Evolutionary conservation across 2,329 filamentous ascomycete species (phyloP).

Genomic region (Hortaea werneckii): DNA sequence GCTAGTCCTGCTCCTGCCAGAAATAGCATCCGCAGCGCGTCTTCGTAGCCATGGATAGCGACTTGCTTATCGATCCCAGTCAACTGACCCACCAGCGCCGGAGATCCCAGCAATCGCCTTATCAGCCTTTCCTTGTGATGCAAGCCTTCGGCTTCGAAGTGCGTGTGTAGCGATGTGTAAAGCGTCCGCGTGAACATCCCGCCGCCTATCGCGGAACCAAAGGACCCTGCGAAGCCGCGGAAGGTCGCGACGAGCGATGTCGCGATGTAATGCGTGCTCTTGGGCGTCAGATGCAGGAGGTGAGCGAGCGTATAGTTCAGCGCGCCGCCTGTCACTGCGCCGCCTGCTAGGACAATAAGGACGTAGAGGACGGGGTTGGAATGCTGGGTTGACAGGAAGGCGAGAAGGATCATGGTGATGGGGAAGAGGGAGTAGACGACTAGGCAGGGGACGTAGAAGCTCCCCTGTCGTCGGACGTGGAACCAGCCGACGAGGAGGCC

Average conservation of each 20-base stretch:
- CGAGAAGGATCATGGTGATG: slow-evolving; percentile 47
- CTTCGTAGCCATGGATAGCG: slow-evolving; percentile 45
- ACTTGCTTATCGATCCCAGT: slow-evolving; percentile 40
- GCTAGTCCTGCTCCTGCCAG: slow-evolving; percentile 42
- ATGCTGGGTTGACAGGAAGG: slow-evolving; percentile 43
- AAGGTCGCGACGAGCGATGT: slow-evolving; percentile 70
- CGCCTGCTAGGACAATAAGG: slow-evolving; percentile 56
- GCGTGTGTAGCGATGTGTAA: slow-evolving; percentile 42
- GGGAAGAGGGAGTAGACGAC: slow-evolving; percentile 54
- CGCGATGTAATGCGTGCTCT: slow-evolving; percentile 61
- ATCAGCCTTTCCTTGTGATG: slow-evolving; percentile 37
- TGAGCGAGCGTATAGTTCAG: slow-evolving; percentile 78
- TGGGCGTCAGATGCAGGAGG: slow-evolving; percentile 59
- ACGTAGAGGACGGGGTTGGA: slow-evolving; percentile 48
- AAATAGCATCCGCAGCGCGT: slow-evolving; percentile 45
- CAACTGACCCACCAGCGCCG: slow-evolving; percentile 43
- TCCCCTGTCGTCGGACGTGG: slow-evolving; percentile 62
- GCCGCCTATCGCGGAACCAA: slow-evolving; percentile 69
- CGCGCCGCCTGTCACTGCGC: slow-evolving; percentile 59
- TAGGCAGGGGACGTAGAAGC: slow-evolving; percentile 50
- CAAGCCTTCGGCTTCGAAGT: slow-evolving; percentile 42
- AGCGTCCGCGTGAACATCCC: slow-evolving; percentile 61
- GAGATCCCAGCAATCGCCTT: slow-evolving; percentile 48
- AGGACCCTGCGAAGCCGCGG: slow-evolving; percentile 69
- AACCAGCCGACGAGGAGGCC: slow-evolving; percentile 64